Base-by-base conservation (phyloP, 2,329 filamentous ascomycete species). In the Onygena corvina region DNA sequence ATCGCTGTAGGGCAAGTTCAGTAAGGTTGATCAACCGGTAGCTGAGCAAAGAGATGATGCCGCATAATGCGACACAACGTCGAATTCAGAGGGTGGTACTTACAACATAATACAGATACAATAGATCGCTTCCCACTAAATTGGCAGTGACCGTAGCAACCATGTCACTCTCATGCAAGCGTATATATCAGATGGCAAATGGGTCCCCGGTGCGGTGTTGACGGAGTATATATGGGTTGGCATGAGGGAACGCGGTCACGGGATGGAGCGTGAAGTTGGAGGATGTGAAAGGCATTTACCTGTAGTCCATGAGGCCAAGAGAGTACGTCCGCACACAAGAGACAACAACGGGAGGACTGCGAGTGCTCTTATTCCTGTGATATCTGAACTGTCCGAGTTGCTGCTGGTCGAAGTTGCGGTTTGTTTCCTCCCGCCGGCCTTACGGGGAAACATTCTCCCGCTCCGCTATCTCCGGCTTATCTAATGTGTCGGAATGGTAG, bases 1-100 rank as follows among this genome's bases (percentile, higher is more conserved):
- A n/a, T 36, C 31, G 46, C 46, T 47, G 21, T n/a, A 34, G n/a
- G 27, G 16, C 31, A 36, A 27, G 31, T 33, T 47, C 31, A 36
- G 46, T 35, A 34, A 36, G 31, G 20, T 14, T n/a, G n/a, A 14
- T 42, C 36, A 42, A 42, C 12, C 20, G 27, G 27, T 14, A 25
- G 3, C n/a, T 42, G 21, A 36, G 34, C 2, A n/a, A 42, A 14
- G 6, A n/a, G 21, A n/a, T 16, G 3, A 16, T n/a, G 12, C 29
- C 29, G n/a, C 5, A 7, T 5, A 40, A n/a, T 7, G 21, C 36
- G 18, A 21, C n/a, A 25, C 21, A 42, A 23, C 16, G 21, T 11
- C n/a, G 33, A 29, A 7, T 8, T n/a, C n/a, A n/a, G n/a, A n/a
- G n/a, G 36, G 12, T n/a, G 11, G 27, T 33, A 33, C 44, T 46